Conservation (phyloP, 805 yeast species). For the Kuraishia piskuri region DNA sequence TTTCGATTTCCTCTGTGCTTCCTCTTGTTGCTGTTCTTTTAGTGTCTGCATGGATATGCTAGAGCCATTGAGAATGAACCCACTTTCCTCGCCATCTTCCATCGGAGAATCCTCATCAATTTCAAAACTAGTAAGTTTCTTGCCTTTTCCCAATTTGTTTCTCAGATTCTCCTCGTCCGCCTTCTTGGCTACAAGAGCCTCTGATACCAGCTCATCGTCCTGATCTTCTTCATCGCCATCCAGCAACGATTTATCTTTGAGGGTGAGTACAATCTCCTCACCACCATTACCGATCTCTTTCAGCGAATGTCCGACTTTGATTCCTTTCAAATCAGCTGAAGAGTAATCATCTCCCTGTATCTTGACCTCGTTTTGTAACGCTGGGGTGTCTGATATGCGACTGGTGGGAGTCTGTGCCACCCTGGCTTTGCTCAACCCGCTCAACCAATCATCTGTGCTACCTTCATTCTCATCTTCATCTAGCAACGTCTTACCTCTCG, state of each 20-base stretch:
- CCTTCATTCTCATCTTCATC: slow-evolving; percentile 19
- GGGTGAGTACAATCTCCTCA: slow-evolving; percentile 43
- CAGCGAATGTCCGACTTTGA: slow-evolving; percentile 43
- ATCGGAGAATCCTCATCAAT: neutral
- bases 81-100: neutral
- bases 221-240: slow-evolving; percentile 23
- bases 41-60: neutral
- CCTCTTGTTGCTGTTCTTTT: neutral
- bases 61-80: neutral
- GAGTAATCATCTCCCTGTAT: slow-evolving; percentile 10
- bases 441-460: slow-evolving; percentile 33
- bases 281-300: slow-evolving; percentile 23
- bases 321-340: slow-evolving; percentile 22
- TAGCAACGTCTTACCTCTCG: slow-evolving; percentile 14
- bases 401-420: slow-evolving; percentile 1
- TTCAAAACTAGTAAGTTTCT: slow-evolving; percentile 4
- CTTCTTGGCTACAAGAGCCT: slow-evolving; percentile 23
- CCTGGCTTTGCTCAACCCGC: slow-evolving; percentile 20
- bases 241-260: slow-evolving; percentile 34
- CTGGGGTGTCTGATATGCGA: neutral
- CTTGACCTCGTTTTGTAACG: slow-evolving; percentile 3
- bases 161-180: slow-evolving; percentile 19
- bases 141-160: slow-evolving; percentile 12
- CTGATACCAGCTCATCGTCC: slow-evolving; percentile 30
- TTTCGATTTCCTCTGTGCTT: neutral